Percentiles rank a stretch among this genome's conserved stretches.
phyloP scores from a whole-genome alignment of 2,329 filamentous ascomycete genomes.

The Fusarium sp. region DNA sequence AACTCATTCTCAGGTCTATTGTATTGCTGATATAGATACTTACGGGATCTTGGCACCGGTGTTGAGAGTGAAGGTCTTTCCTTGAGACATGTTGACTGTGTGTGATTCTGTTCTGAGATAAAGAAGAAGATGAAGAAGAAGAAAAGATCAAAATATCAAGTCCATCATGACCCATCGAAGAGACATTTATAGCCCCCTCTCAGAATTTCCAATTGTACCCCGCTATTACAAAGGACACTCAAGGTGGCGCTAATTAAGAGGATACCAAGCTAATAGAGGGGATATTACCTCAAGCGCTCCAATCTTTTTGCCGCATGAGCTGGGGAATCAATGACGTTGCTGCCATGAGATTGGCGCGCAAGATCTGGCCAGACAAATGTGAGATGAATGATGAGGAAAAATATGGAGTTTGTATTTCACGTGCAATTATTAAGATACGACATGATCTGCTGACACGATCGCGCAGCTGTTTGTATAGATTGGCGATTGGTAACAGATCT shows the following conservation, averaged over 20 bases:
- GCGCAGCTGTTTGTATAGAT: not conserved
- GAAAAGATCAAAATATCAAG: not conserved
- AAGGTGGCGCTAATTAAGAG: not conserved
- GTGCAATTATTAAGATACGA: not conserved
- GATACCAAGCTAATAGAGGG: slow-evolving; percentile 3
- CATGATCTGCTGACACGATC: not conserved
- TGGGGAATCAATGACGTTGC: slow-evolving; percentile 11
- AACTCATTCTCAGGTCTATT: not conserved
- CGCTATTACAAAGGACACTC: slow-evolving; percentile 1
- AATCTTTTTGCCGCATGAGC: slow-evolving; percentile 7
- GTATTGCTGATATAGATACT: not conserved
- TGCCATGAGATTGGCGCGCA: slow-evolving; percentile 3
- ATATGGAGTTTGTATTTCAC: not conserved
- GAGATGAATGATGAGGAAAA: not conserved
- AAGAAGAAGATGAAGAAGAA: slow-evolving; percentile 1
- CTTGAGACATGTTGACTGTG: slow-evolving; percentile 6
- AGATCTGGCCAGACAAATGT: not conserved
- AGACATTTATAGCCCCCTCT: slow-evolving; percentile 1
- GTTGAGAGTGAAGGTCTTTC: slow-evolving; percentile 19
- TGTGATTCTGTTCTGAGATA: not conserved
- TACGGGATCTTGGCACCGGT: slow-evolving; percentile 7
- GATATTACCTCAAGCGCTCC: slow-evolving; percentile 14
- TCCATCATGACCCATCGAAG: not conserved
- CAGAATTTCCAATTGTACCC: slow-evolving; percentile 1
- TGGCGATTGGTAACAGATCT: not conserved